Conservation (phyloP, 2,329 filamentous ascomycete genomes). For the Pezicula carpinea region DNA sequence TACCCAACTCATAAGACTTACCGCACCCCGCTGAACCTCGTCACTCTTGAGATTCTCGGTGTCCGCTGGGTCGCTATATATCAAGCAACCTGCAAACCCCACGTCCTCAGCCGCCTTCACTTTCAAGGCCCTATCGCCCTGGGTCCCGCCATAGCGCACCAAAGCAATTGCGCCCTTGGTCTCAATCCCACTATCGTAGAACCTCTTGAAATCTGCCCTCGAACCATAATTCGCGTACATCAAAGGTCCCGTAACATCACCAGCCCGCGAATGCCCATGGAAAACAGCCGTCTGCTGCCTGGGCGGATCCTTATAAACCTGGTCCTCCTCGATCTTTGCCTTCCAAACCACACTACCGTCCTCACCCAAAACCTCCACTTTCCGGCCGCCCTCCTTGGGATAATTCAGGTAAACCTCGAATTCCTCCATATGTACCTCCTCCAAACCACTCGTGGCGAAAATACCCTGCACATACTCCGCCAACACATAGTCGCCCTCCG, state of each 20-base stretch:
- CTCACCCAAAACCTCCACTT: conserved; percentile 73
- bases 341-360: conserved; percentile 66
- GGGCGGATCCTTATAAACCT: conserved; percentile 56
- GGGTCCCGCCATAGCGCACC: conserved; percentile 73
- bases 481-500: conserved; percentile 82
- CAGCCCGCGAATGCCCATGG: conserved; percentile 83
- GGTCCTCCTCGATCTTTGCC: conserved; percentile 78
- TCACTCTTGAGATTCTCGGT: conserved; percentile 71
- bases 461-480: conserved; percentile 79
- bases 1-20: conserved; percentile 76
- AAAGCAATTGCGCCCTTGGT: conserved; percentile 78
- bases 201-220: conserved; percentile 70
- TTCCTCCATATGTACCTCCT: conserved; percentile 70
- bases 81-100: conserved; percentile 81
- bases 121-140: conserved; percentile 71
- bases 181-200: conserved; percentile 68
- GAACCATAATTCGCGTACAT: conserved; percentile 93
- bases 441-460: conserved; percentile 69
- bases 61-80: conserved; percentile 86
- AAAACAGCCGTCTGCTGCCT: conserved; percentile 73
- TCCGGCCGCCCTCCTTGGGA: conserved; percentile 69
- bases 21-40: conserved; percentile 72
- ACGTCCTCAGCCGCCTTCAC: conserved; percentile 85
- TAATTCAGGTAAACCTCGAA: conserved; percentile 93
- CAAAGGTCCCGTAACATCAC: conserved; percentile 79